Conservation (phyloP, 2,329 filamentous ascomycete genomes). For the Trichophyton mentagrophytes region DNA sequence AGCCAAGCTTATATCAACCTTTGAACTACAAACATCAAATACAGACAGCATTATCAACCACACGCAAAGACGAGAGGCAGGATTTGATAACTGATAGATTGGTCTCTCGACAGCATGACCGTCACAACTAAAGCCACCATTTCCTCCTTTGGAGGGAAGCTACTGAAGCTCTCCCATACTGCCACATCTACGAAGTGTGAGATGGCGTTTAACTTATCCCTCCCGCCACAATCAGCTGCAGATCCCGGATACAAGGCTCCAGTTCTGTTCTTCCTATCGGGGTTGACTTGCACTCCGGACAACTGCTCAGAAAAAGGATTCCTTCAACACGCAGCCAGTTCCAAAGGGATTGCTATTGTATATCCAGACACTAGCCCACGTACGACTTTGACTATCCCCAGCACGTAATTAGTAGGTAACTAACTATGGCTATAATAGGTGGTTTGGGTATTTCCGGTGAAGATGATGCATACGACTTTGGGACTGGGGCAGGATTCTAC, state of each 20-base stretch:
- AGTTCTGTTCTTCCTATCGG: constrained; percentile 83
- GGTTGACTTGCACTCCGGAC: constrained; percentile 87
- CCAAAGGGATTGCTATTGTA: constrained; percentile 76
- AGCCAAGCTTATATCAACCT: neutral
- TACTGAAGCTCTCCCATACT: constrained; percentile 84
- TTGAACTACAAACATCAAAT: neutral
- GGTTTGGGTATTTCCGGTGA: constrained; percentile 71
- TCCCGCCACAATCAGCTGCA: constrained; percentile 57
- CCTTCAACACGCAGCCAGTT: constrained; percentile 70
- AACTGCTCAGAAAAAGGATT: constrained; percentile 69
- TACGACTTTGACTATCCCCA: constrained; percentile 28
- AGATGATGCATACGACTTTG: constrained; percentile 84
- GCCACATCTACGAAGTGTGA: constrained; percentile 67
- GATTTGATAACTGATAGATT: neutral
- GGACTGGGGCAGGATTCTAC: constrained; percentile 87
- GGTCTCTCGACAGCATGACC: constrained; percentile 45
- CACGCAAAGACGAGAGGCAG: neutral
- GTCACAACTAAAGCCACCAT: constrained; percentile 86
- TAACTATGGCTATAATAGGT: constrained; percentile 30
- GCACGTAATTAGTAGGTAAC: neutral
- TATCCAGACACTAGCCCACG: constrained; percentile 93
- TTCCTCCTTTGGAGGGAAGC: constrained; percentile 81
- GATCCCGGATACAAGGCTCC: constrained; percentile 52
- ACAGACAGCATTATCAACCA: neutral
- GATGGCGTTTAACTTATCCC: constrained; percentile 87